Evolutionary conservation across 2,329 filamentous ascomycete species (phyloP).

Genomic region (Cordyceps fumosorosea): DNA sequence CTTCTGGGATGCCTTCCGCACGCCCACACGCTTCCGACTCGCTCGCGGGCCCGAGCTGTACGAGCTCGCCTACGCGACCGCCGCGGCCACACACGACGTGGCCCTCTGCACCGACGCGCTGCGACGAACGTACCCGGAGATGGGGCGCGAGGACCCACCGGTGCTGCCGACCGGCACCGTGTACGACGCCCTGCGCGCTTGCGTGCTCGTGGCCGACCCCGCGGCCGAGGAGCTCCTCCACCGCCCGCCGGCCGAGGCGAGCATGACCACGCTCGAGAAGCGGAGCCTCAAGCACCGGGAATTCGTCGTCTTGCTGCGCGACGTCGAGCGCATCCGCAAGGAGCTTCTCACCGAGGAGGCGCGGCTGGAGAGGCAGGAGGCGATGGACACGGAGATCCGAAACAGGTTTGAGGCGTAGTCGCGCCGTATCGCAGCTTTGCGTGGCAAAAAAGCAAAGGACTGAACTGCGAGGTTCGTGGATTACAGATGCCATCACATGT

Average conservation of each 20-base stretch:
- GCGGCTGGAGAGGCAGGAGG: constrained; percentile 1
- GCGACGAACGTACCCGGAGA: constrained; percentile 51
- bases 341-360: constrained; percentile 3
- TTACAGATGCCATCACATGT: neutral
- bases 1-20: constrained; percentile 57
- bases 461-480: neutral
- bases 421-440: neutral
- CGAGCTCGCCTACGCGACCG: constrained; percentile 41
- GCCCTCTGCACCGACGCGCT: constrained; percentile 40
- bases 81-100: constrained; percentile 39
- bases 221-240: constrained; percentile 30
- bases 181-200: constrained; percentile 42
- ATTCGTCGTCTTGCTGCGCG: constrained; percentile 25
- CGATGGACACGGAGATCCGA: constrained; percentile 7
- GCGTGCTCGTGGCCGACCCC: constrained; percentile 50
- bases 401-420: neutral
- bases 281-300: constrained; percentile 25
- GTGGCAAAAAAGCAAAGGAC: neutral
- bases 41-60: constrained; percentile 50
- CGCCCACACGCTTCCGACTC: constrained; percentile 42
- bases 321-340: constrained; percentile 23
- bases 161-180: constrained; percentile 40
- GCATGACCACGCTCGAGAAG: constrained; percentile 14
- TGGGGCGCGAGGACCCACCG: constrained; percentile 47
- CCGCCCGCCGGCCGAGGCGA: constrained; percentile 13